A percentile compares a stretch with the other conserved stretches of the same genome.
Conservation (phyloP, 2,329 filamentous ascomycete species). For the Colletotrichum incanum region DNA sequence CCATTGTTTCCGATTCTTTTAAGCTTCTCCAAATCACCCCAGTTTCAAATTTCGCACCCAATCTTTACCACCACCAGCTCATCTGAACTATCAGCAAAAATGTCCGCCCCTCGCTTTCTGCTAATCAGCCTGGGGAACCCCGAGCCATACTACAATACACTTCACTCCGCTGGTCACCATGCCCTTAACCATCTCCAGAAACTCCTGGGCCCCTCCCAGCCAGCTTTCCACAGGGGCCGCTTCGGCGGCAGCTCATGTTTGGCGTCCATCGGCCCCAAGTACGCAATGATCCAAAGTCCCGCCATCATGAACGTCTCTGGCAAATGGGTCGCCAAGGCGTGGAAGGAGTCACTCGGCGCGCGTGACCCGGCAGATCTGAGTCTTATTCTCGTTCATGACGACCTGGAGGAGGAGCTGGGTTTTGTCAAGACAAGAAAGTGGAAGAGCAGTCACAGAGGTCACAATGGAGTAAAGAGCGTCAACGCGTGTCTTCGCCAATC, state of each 20-base stretch:
- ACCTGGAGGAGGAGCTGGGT: constrained; percentile 82
- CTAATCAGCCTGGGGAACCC: constrained; percentile 93
- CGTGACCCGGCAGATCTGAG: constrained; percentile 55
- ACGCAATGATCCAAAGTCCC: constrained; percentile 81
- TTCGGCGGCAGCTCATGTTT: constrained; percentile 67
- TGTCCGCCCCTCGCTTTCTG: constrained; percentile 72
- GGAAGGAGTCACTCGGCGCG: constrained; percentile 68
- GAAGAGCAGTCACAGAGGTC: constrained; percentile 76
- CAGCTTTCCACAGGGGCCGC: constrained; percentile 63
- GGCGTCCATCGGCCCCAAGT: constrained; percentile 65
- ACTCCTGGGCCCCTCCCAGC: constrained; percentile 61
- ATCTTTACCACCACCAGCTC: background rate
- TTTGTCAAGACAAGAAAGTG: constrained; percentile 76
- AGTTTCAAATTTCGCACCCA: background rate
- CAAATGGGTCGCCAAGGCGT: constrained; percentile 76
- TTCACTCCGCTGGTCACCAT: constrained; percentile 90
- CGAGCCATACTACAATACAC: constrained; percentile 79
- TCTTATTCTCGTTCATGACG: constrained; percentile 89
- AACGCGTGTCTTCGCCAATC: constrained; percentile 63
- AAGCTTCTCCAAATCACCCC: background rate
- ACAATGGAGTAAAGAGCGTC: constrained; percentile 83
- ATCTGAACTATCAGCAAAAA: background rate
- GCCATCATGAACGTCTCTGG: constrained; percentile 90
- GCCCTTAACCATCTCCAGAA: constrained; percentile 75
- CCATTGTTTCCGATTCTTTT: constrained; percentile 2